These are phyloP conservation scores for Neopestalotiopsis rosae DNA, from an alignment of 2,329 filamentous ascomycete species.

Conservation along the genomic window DNA sequence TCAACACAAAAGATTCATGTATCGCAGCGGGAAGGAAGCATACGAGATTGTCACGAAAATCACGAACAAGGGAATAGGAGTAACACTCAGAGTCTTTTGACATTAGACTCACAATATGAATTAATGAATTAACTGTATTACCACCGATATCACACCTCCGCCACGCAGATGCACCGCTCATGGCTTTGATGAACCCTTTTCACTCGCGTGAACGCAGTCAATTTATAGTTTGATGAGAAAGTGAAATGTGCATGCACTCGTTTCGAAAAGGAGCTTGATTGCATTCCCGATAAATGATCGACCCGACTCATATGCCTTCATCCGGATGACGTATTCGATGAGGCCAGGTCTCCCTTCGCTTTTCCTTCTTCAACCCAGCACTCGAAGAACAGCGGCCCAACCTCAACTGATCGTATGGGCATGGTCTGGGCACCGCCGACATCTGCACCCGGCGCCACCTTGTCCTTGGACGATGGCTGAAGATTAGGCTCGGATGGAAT, in stretches of 20 bases:
- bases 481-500: conserved; percentile 58
- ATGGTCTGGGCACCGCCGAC: conserved; percentile 48
- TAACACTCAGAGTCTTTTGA: neutral
- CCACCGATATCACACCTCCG: neutral
- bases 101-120: neutral
- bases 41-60: neutral
- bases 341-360: conserved; percentile 38
- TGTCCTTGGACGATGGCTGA: conserved; percentile 43
- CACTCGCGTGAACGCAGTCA: neutral
- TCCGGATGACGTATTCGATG: conserved; percentile 5
- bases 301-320: neutral
- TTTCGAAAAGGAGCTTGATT: neutral
- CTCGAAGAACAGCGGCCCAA: conserved; percentile 68
- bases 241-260: neutral
- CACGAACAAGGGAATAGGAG: neutral
- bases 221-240: neutral
- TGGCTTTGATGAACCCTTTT: neutral
- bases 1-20: neutral
- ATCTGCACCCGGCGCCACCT: conserved; percentile 36
- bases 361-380: conserved; percentile 68
- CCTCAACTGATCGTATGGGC: conserved; percentile 58
- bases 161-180: neutral
- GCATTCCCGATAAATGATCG: too few relatives aligned
- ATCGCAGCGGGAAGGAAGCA: neutral
- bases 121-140: conserved; percentile 13